phyloP scores from a whole-genome alignment of 495 filamentous ascomycete species.

The Echria macrotheca region DNA sequence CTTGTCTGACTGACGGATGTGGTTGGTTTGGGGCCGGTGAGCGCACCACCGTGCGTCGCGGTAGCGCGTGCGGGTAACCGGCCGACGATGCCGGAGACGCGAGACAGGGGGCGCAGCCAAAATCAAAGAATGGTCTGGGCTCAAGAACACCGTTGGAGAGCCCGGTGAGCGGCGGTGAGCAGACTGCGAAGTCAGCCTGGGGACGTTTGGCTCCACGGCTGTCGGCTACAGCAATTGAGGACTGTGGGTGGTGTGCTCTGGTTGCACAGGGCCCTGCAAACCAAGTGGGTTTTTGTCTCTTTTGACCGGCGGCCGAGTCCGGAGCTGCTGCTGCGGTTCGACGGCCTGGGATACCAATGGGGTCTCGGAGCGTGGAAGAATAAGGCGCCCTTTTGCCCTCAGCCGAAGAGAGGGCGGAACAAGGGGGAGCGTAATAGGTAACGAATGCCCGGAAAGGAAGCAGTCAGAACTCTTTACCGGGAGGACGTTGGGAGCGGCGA shows the following conservation, averaged over 20 bases:
- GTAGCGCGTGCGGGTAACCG: constrained; percentile 7
- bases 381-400: constrained; percentile 1
- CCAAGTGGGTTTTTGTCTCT: constrained; percentile 4
- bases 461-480: neutral
- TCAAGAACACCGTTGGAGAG: constrained; percentile 5
- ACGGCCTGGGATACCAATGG: constrained; percentile 5
- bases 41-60: constrained; percentile 2
- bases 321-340: constrained; percentile 2
- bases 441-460: constrained; percentile 4
- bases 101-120: neutral
- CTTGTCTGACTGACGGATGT: neutral
- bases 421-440: constrained; percentile 3
- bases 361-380: constrained; percentile 9
- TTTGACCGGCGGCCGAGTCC: constrained; percentile 11
- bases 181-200: neutral
- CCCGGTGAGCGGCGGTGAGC: constrained; percentile 12
- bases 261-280: neutral
- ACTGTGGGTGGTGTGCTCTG: neutral
- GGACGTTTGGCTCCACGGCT: neutral
- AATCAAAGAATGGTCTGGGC: constrained; percentile 1
- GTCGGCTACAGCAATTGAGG: neutral
- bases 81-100: constrained; percentile 9
- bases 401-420: constrained; percentile 10
- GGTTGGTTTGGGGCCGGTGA: neutral
- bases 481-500: too few relatives aligned